Base-by-base conservation (phyloP, 2,329 filamentous ascomycete genomes). In the Colletotrichum sp. region DNA sequence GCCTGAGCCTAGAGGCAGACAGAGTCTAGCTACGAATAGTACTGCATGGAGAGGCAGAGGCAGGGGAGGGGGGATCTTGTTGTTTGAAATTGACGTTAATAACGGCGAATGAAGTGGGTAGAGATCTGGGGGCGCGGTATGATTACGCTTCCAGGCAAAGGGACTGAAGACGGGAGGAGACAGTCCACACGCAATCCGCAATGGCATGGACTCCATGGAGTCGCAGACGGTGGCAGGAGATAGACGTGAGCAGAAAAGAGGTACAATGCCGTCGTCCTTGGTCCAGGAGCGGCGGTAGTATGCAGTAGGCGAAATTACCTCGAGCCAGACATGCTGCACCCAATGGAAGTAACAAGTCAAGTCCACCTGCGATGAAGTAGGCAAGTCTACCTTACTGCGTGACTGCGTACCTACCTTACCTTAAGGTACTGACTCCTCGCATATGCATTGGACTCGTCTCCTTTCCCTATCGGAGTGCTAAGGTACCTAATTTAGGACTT, bases 261-360 rank as follows among this genome's bases (percentile, higher is more conserved):
- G 26, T 55, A 57, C n/a, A 60, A 30, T 18, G 55, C 21, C 65
- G 60, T 59, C 34, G 57, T 67, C 65, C 39, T 32, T 32, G 34
- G 68, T 60, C 67, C 60, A 60, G 48, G 67, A 75, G 34, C 73
- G 70, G 70, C 64, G 28, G 26, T 68, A 65, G 34, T 52, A 61
- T 69, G 65, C 64, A 48, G 70, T 75, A 75, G 68, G 72, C 72
- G 72, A 75, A 26, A 75, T 75, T 75, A 72, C 43, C 43, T 48
- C 10, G 43, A 61, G 48, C 34, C 59, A 71, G 71, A 65, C 24
- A 39, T 24, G 43, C 52, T 48, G 43, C 43, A 48, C 43, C 43
- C 43, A 48, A 36, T 16, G 34, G 34, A 36, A 21, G 43, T 48
- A 21, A 30, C 43, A 71, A 16, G 36, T 69, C 8, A 71, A 16